Conservation (phyloP, 192 early-diverging fungal genomes). For the Blastocladiella britannica region DNA sequence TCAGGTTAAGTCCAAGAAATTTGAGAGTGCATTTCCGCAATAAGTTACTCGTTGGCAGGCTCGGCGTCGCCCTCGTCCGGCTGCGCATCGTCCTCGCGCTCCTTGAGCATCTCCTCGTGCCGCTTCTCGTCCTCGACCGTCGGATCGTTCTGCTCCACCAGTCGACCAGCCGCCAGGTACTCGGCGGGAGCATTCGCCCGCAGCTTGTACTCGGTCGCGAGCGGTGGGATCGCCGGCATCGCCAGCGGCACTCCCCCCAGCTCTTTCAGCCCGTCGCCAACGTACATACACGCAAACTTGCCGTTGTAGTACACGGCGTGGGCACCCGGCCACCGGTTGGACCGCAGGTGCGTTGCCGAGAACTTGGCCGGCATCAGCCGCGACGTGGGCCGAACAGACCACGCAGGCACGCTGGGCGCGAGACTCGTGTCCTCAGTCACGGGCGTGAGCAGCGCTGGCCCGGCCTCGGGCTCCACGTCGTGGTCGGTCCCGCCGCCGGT, state of each 20-base stretch:
- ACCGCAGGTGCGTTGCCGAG: conserved; percentile 25
- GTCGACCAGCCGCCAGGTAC: too few species aligned
- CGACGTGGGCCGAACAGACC: conserved; percentile 22
- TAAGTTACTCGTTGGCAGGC: conserved; percentile 5
- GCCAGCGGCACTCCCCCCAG: conserved; percentile 11
- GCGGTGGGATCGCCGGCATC: conserved; percentile 16
- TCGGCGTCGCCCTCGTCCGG: conserved; percentile 25
- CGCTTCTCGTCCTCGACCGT: conserved; percentile 33
- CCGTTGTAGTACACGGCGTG: conserved; percentile 30
- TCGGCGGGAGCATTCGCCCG: conserved; percentile 9
- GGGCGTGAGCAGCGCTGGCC: conserved; percentile 19
- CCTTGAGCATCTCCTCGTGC: conserved; percentile 25
- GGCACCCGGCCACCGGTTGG: conserved; percentile 37
- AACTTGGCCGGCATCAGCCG: conserved; percentile 22
- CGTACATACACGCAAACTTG: conserved; percentile 37
- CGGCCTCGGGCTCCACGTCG: conserved; percentile 25
- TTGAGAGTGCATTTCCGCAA: too few species aligned
- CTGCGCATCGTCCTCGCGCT: conserved; percentile 24
- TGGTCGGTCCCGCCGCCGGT: conserved; percentile 11
- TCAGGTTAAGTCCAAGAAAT: too few species aligned
- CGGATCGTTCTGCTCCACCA: conserved; percentile 31
- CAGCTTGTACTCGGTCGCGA: conserved; percentile 23
- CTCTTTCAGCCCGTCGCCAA: conserved; percentile 35
- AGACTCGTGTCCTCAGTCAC: conserved; percentile 23
- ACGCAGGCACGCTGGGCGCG: conserved; percentile 23